A percentile compares a stretch with the other conserved stretches of the same genome.
phyloP scores from a whole-genome alignment of 176 grass and related monocot species.

The Cenchrus fungigraminus region DNA sequence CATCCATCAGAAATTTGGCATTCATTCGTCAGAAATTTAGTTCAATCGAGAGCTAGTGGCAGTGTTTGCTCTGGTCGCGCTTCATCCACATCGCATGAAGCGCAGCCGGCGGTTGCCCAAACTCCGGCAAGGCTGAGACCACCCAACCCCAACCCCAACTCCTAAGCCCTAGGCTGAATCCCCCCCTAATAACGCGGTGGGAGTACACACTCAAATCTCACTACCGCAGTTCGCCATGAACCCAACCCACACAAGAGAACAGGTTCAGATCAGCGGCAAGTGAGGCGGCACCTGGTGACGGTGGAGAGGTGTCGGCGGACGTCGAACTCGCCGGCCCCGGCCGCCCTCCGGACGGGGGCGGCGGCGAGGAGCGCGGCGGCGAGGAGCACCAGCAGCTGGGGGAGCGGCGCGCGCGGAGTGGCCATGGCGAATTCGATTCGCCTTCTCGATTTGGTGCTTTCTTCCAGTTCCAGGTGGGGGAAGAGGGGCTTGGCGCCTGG shows the following conservation, averaged over 20 bases:
- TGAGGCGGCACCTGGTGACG: slow-evolving; percentile 70
- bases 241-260: neutral
- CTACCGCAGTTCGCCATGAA: neutral
- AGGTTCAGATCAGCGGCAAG: slow-evolving; percentile 8
- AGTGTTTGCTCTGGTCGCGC: neutral
- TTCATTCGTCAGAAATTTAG: neutral
- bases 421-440: slow-evolving; percentile 45
- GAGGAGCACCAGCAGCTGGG: slow-evolving; percentile 37
- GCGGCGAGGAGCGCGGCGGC: slow-evolving; percentile 39
- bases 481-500: neutral
- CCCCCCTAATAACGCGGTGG: neutral
- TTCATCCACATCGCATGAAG: neutral
- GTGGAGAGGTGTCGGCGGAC: slow-evolving; percentile 94
- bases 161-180: neutral
- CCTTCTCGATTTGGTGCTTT: neutral
- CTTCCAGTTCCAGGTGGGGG: neutral
- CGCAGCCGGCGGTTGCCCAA: neutral
- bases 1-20: neutral
- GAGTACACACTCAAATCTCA: neutral
- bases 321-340: slow-evolving; percentile 53
- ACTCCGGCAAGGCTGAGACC: neutral
- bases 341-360: slow-evolving; percentile 24
- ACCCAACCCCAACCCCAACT: neutral
- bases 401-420: neutral
- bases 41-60: neutral